Conservation (phyloP, 2,329 filamentous ascomycete genomes). For the Microascus cirrosus region DNA sequence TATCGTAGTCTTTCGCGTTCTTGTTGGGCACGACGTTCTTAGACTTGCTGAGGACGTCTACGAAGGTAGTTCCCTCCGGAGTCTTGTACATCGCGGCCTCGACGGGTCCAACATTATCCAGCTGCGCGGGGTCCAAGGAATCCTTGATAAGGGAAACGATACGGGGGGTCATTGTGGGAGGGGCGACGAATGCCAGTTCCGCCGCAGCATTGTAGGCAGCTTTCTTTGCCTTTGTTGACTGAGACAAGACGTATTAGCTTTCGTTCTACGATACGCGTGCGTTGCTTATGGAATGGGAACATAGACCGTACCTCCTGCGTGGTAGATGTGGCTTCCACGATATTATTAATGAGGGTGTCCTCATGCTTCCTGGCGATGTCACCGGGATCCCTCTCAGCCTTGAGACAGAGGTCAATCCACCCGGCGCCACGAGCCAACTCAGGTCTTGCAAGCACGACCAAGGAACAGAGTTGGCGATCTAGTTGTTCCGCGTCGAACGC, state of each 20-base stretch:
- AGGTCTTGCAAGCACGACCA: constrained; percentile 68
- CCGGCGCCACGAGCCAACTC: constrained; percentile 66
- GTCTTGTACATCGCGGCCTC: constrained; percentile 92
- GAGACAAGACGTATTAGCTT: constrained; percentile 8
- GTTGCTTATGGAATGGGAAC: neutral
- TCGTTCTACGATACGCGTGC: neutral
- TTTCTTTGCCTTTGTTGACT: constrained; percentile 34
- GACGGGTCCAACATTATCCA: constrained; percentile 66
- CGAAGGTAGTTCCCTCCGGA: constrained; percentile 74
- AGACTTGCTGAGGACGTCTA: constrained; percentile 83
- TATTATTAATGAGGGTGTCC: constrained; percentile 55
- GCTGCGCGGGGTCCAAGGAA: constrained; percentile 61
- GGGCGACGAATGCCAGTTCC: constrained; percentile 87
- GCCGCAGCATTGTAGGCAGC: constrained; percentile 80
- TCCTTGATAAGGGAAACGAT: constrained; percentile 63
- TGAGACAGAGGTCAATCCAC: constrained; percentile 85
- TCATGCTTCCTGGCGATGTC: constrained; percentile 56
- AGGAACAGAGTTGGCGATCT: constrained; percentile 60
- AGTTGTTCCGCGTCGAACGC: constrained; percentile 36
- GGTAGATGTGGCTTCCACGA: constrained; percentile 38
- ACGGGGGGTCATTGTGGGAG: constrained; percentile 64
- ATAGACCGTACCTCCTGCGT: constrained; percentile 37
- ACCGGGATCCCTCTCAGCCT: constrained; percentile 73
- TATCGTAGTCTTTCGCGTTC: constrained; percentile 90
- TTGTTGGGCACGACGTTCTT: constrained; percentile 64